A percentile compares a stretch with the other conserved stretches of the same genome.
phyloP scores from a whole-genome alignment of 345 rosid genomes.

The Citrus mangshanensis region DNA sequence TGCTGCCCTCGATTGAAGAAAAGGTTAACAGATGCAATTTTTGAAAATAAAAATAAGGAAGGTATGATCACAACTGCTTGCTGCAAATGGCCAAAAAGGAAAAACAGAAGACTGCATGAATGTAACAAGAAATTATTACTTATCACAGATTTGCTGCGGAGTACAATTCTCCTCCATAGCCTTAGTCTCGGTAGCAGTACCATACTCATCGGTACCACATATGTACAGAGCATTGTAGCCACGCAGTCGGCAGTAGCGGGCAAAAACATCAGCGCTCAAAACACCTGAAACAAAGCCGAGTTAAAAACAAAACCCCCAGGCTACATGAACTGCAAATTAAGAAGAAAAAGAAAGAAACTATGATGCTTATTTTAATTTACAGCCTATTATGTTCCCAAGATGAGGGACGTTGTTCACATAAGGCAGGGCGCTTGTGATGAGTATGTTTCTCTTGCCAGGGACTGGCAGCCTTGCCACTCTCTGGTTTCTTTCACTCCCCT shows the following conservation, averaged over 20 bases:
- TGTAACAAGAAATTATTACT: slow-evolving; percentile 13
- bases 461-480: slow-evolving; percentile 22
- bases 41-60: too few species aligned
- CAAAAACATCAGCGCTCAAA: slow-evolving; percentile 40
- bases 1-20: too few species aligned
- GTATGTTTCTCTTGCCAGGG: slow-evolving; percentile 33
- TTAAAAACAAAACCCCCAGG: not conserved
- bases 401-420: slow-evolving; percentile 44
- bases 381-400: slow-evolving; percentile 37
- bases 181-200: slow-evolving; percentile 38
- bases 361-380: not conserved
- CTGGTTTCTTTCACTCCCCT: not conserved
- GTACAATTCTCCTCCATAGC: slow-evolving; percentile 38
- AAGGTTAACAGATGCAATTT: too few species aligned
- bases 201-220: slow-evolving; percentile 41
- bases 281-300: slow-evolving; percentile 9
- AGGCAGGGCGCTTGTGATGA: slow-evolving; percentile 39
- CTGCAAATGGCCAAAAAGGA: too few species aligned
- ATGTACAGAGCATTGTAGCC: slow-evolving; percentile 34
- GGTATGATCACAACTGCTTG: too few species aligned
- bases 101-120: too few species aligned
- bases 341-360: not conserved
- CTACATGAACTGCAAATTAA: not conserved
- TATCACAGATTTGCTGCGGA: slow-evolving; percentile 34
- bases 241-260: slow-evolving; percentile 34